Conservation (phyloP, 176 grass and related monocot genomes). For the Hyparrhenia diplandra region DNA sequence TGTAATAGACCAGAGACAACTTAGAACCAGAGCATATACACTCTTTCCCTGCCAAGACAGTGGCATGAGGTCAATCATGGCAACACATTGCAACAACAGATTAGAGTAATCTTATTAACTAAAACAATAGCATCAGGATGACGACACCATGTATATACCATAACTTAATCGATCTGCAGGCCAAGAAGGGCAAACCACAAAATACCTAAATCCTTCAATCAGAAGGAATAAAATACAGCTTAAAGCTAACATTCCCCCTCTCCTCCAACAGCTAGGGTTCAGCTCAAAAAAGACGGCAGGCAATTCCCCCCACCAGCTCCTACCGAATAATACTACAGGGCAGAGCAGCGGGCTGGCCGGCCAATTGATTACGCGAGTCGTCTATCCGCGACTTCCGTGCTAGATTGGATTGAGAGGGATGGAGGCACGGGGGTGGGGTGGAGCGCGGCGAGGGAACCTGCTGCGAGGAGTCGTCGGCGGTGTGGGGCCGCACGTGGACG, state of each 20-base stretch:
- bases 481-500: conserved; percentile 66
- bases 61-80: neutral
- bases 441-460: conserved; percentile 38
- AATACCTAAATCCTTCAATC: neutral
- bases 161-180: neutral
- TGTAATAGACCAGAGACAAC: neutral
- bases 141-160: neutral
- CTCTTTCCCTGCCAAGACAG: neutral
- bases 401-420: neutral
- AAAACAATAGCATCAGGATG: neutral
- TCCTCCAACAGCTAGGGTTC: conserved; percentile 4
- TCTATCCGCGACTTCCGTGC: neutral
- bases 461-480: conserved; percentile 83
- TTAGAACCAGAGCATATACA: neutral
- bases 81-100: neutral
- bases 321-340: neutral
- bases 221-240: neutral
- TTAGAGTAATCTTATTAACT: neutral
- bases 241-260: neutral
- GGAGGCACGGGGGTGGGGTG: neutral
- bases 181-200: neutral
- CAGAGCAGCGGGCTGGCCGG: neutral
- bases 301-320: neutral
- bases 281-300: neutral
- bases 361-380: neutral